Evolutionary conservation across 2,329 filamentous ascomycete genomes (phyloP).

Genomic region (Sporothrix sp.): DNA sequence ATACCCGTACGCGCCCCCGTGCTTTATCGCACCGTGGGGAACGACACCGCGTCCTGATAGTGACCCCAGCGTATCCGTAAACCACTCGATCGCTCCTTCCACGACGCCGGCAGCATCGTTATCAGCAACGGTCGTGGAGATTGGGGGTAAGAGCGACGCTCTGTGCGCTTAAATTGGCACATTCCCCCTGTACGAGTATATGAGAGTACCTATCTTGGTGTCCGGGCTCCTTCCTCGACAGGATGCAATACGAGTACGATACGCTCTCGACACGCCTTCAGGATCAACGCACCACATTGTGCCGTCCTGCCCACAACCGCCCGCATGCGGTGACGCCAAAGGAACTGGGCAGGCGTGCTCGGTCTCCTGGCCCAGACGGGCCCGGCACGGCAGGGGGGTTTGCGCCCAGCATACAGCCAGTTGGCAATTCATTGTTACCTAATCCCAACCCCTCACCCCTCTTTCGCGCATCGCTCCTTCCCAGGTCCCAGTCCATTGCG

Average conservation of each 20-base stretch:
- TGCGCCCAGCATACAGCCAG: not conserved
- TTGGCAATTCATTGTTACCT: slow-evolving; percentile 19
- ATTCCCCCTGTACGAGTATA: not conserved
- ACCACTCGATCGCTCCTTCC: slow-evolving; percentile 1
- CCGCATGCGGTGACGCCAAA: not conserved
- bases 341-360: not conserved
- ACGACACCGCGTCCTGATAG: not conserved
- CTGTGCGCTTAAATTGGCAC: slow-evolving; percentile 1
- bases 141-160: not conserved
- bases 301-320: not conserved
- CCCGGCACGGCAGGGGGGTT: not conserved
- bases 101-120: not conserved
- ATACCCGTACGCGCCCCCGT: too few species aligned
- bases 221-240: not conserved
- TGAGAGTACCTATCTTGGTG: not conserved
- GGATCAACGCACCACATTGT: too few species aligned
- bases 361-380: not conserved
- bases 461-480: not conserved
- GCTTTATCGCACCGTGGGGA: slow-evolving; percentile 6
- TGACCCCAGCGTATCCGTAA: slow-evolving; percentile 9
- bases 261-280: too few species aligned
- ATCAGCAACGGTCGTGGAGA: slow-evolving; percentile 2
- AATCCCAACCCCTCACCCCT: slow-evolving; percentile 19
- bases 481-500: not conserved
- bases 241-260: too few species aligned